These are phyloP conservation scores for Puccinia polysora DNA, from an alignment of 1,284 basidiomycete species.

Conservation along the genomic window DNA sequence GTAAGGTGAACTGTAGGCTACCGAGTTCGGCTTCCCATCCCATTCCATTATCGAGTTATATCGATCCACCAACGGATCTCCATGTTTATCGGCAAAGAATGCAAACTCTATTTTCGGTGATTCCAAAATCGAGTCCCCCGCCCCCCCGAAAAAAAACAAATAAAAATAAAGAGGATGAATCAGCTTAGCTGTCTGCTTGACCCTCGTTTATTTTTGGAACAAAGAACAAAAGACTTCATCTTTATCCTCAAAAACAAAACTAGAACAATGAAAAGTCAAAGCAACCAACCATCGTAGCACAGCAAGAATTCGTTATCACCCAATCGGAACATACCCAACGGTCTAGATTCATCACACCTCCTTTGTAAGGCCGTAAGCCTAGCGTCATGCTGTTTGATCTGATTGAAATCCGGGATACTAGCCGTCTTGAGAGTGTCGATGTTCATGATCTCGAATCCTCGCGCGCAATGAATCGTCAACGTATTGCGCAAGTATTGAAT, in stretches of 20 bases:
- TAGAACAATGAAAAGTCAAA: neutral
- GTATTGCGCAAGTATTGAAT: conserved; percentile 68
- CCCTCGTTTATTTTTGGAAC: neutral
- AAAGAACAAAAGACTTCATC: neutral
- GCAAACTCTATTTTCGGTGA: conserved; percentile 62
- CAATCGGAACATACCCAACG: conserved; percentile 82
- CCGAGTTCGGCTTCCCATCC: conserved; percentile 83
- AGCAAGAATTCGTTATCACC: conserved; percentile 78
- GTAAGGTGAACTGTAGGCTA: conserved; percentile 79
- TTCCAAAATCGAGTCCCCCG: neutral
- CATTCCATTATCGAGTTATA: conserved; percentile 75
- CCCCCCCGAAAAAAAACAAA: neutral
- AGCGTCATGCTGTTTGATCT: conserved; percentile 62
- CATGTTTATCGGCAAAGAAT: conserved; percentile 80
- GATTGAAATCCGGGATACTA: conserved; percentile 60
- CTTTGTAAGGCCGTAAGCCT: conserved; percentile 68
- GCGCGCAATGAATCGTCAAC: conserved; percentile 73
- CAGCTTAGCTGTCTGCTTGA: neutral
- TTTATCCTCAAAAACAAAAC: neutral
- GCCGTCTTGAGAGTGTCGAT: conserved; percentile 54
- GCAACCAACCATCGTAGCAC: conserved; percentile 66
- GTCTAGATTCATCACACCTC: conserved; percentile 70
- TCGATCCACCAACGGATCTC: conserved; percentile 59
- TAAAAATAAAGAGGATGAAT: neutral
- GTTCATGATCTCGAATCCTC: conserved; percentile 75